Evolutionary conservation across 2,329 filamentous ascomycete genomes (phyloP), one percentile per base, ranked within the genome.

Genomic region (Trichoderma hamatum): DNA sequence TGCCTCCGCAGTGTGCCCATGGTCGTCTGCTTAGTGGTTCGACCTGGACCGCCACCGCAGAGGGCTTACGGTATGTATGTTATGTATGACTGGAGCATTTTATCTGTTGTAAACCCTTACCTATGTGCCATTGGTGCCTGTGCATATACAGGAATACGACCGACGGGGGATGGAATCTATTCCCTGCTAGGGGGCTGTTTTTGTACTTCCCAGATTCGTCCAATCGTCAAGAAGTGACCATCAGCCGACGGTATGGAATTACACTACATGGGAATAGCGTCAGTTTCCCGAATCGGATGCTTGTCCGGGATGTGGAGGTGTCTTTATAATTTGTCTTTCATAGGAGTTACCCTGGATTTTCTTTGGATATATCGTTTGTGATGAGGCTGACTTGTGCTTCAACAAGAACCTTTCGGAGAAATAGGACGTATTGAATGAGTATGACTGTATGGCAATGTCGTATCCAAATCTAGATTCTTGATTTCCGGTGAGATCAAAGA

Each of bases 191-290:
- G 46, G 62, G 34, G 30, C 21, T 54, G 62, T 21, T 55, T 43
- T 6, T 51, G 55, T 19, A 24, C 13, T 49, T 32, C 26, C 34
- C 34, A 43, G n/a, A 65, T 55, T 19, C 34, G 51, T 55, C 62
- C 19, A 49, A 65, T 21, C 19, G 34, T 43, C 3, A 24, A 65
- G 28, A 5, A 43, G 36, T 43, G 49, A 55, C 52, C 36, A 55
- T 65, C 62, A 65, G 62, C 62, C 62, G 62, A 55, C 62, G 62
- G 62, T 43, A 43, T 55, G 32, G 26, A 11, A 52, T 43, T 32
- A 30, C 16, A 28, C 51, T 19, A 26, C 34, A 21, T 32, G 34
- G 19, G 51, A 43, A 43, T 65, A 55, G 24, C 24, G 59, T 62
- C 59, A 51, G 13, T 26, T 62, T 51, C 28, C 30, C 28, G 28